These are phyloP conservation scores for Backusella liffmaniae DNA, from an alignment of 192 early-diverging fungal genomes.

Conservation along the genomic window DNA sequence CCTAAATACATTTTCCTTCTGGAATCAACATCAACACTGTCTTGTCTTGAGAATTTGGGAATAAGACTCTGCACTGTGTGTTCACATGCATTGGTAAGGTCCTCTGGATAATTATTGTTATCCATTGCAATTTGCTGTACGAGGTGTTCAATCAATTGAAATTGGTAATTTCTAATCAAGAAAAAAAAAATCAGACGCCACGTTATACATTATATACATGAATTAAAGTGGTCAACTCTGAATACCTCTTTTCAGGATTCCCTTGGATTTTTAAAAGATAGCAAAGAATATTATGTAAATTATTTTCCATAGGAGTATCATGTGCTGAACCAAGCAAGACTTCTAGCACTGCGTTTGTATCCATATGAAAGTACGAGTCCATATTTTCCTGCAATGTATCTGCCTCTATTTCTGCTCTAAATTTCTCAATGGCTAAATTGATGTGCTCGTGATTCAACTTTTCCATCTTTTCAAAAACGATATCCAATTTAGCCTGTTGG, in stretches of 20 bases:
- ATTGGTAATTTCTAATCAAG: conserved; percentile 3
- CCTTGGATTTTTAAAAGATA: conserved; percentile 63
- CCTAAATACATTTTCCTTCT: neutral
- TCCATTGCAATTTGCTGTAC: conserved; percentile 15
- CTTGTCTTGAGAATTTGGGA: conserved; percentile 12
- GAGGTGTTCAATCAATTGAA: conserved; percentile 3
- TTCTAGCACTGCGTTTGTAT: conserved; percentile 67
- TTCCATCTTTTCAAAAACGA: conserved; percentile 23
- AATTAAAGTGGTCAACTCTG: neutral
- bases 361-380: conserved; percentile 28
- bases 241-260: conserved; percentile 25
- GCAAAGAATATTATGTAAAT: conserved; percentile 69
- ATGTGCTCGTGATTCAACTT: conserved; percentile 26
- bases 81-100: neutral
- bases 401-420: conserved; percentile 23
- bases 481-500: conserved; percentile 51
- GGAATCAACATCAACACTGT: neutral
- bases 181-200: neutral
- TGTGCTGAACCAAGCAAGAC: conserved; percentile 62
- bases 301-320: conserved; percentile 60
- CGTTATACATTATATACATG: neutral
- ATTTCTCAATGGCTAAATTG: conserved; percentile 28
- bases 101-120: conserved; percentile 3
- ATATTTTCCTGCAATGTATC: conserved; percentile 36
- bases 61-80: conserved; percentile 12